Evolutionary conservation across 331 rosid species (phyloP).

Genomic region (Rhamnella rubrinervis): DNA sequence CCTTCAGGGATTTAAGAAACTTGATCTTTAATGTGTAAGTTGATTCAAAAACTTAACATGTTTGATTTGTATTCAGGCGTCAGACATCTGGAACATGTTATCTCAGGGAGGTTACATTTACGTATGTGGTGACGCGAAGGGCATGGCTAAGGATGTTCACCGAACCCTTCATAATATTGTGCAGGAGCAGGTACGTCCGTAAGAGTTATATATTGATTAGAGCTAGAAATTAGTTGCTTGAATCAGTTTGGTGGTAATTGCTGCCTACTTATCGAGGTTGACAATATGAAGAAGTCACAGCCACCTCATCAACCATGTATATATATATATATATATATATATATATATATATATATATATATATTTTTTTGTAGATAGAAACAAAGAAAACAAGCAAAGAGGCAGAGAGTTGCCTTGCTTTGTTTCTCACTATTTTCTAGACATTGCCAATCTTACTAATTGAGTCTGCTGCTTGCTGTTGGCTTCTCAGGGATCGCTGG

Average conservation of each 20-base stretch:
- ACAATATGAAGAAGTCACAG: neutral
- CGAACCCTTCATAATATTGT: slow-evolving; percentile 78
- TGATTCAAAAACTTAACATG: neutral
- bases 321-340: no score
- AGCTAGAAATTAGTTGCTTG: neutral
- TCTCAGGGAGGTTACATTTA: slow-evolving; percentile 82
- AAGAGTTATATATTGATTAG: no score
- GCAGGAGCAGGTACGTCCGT: slow-evolving; percentile 58
- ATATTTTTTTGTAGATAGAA: slow-evolving; percentile 4
- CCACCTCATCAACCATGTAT: neutral
- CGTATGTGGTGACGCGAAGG: slow-evolving; percentile 98
- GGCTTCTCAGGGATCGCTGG: slow-evolving; percentile 60
- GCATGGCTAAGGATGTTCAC: slow-evolving; percentile 94
- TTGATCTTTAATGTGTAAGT: slow-evolving; percentile 14
- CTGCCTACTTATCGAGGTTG: slow-evolving; percentile 9
- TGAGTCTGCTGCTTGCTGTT: neutral
- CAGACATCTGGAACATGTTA: slow-evolving; percentile 60
- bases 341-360: no score
- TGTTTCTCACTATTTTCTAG: neutral
- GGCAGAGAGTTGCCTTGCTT: neutral
- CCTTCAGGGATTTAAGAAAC: slow-evolving; percentile 13
- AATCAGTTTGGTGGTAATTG: slow-evolving; percentile 1
- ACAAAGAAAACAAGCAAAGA: neutral
- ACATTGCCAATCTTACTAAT: neutral
- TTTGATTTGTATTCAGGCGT: slow-evolving; percentile 51